These are phyloP conservation scores for Penicillium sp. DNA, from an alignment of 2,329 filamentous ascomycete genomes.

Conservation along the genomic window DNA sequence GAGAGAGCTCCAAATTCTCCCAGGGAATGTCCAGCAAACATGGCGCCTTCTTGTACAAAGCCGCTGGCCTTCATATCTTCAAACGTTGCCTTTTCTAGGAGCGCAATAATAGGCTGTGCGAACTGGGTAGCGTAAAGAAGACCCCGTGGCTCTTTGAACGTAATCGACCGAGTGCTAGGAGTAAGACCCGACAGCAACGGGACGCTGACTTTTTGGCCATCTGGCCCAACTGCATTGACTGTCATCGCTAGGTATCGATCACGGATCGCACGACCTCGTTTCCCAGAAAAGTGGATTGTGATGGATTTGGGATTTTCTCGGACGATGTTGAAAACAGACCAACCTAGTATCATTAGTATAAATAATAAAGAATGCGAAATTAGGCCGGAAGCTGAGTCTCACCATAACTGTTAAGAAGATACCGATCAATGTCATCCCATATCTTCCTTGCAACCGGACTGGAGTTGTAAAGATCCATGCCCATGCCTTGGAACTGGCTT, in stretches of 20 bases:
- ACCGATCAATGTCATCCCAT: conserved; percentile 95
- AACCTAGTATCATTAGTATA: not conserved
- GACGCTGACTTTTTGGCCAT: not conserved
- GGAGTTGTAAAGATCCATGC: conserved; percentile 95
- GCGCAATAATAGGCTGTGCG: conserved; percentile 91
- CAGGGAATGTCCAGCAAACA: conserved; percentile 94
- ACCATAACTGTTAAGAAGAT: conserved; percentile 91
- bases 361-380: not conserved
- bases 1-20: conserved; percentile 97
- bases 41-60: conserved; percentile 90
- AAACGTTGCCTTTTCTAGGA: conserved; percentile 99
- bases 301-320: not conserved
- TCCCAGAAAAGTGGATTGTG: not conserved
- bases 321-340: not conserved
- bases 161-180: conserved; percentile 90
- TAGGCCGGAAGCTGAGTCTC: not conserved
- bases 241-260: not conserved
- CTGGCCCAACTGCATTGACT: not conserved
- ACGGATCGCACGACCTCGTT: not conserved
- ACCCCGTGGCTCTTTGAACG: conserved; percentile 90
- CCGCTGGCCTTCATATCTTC: conserved; percentile 98
- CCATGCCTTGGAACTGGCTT: conserved; percentile 98
- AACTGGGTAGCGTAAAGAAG: conserved; percentile 96
- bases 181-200: conserved; percentile 60
- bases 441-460: conserved; percentile 92